Evolutionary conservation across 441 rosid species (phyloP).

Genomic region (Bocquillonia castaneifolia): DNA sequence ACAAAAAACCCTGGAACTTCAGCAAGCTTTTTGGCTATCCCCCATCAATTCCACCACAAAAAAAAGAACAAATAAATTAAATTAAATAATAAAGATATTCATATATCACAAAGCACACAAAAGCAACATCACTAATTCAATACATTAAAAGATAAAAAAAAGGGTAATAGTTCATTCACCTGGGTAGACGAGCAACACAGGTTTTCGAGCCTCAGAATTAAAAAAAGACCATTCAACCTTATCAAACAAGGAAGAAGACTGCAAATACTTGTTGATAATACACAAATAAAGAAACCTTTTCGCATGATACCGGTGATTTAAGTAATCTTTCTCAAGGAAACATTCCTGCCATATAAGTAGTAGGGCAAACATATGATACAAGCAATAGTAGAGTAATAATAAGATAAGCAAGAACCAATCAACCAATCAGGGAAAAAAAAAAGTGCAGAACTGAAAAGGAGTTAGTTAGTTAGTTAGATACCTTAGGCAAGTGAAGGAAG

Average conservation of each 20-base stretch:
- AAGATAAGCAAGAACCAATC: neutral
- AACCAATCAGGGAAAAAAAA: too few species aligned
- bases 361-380: neutral
- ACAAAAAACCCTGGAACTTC: slow-evolving; percentile 56
- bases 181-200: slow-evolving; percentile 67
- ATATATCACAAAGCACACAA: neutral
- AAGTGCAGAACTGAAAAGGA: too few species aligned
- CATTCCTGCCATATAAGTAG: slow-evolving; percentile 54
- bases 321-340: slow-evolving; percentile 71
- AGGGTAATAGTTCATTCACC: too few species aligned
- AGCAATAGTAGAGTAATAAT: too few species aligned
- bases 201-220: slow-evolving; percentile 89
- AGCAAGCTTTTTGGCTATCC: slow-evolving; percentile 42
- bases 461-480: neutral
- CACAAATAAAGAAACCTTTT: slow-evolving; percentile 81
- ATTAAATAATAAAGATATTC: slow-evolving; percentile 1
- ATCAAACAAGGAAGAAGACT: slow-evolving; percentile 36
- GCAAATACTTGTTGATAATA: slow-evolving; percentile 58
- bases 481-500: slow-evolving; percentile 77
- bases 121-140: slow-evolving; percentile 12
- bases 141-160: slow-evolving; percentile 3
- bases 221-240: slow-evolving; percentile 78
- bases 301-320: slow-evolving; percentile 84
- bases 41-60: slow-evolving; percentile 10
- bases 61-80: neutral